A percentile compares a stretch with the other conserved stretches of the same genome.
Evolutionary conservation across 202 grass and related monocot genomes (phyloP).

Genomic region (Cymbopogon flexuosus): DNA sequence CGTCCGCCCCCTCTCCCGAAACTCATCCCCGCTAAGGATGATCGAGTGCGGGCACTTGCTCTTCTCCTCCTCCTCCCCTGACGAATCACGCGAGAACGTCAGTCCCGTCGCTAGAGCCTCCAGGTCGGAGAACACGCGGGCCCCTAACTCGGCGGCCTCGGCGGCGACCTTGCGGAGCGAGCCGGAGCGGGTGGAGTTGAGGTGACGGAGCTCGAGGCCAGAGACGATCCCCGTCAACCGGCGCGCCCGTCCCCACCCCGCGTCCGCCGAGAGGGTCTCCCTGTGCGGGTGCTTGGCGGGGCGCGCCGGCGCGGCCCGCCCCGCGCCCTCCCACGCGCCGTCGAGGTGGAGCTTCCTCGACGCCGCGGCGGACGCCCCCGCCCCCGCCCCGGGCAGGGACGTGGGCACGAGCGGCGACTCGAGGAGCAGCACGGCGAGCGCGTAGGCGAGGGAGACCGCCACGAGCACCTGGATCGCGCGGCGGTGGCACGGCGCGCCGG

Average conservation of each 20-base stretch:
- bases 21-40: conserved; percentile 47
- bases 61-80: conserved; percentile 23
- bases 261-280: conserved; percentile 29
- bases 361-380: not conserved
- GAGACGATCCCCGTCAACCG: conserved; percentile 27
- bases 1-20: conserved; percentile 37
- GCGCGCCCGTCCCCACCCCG: not conserved
- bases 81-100: not conserved
- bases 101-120: not conserved
- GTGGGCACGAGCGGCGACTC: conserved; percentile 54
- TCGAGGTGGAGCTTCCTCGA: conserved; percentile 31
- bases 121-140: conserved; percentile 44
- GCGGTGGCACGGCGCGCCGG: conserved; percentile 30
- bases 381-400: not conserved
- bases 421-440: conserved; percentile 46
- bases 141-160: conserved; percentile 42
- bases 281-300: conserved; percentile 33
- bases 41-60: conserved; percentile 67
- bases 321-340: not conserved
- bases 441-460: conserved; percentile 42
- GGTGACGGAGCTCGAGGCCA: conserved; percentile 45
- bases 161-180: conserved; percentile 49
- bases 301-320: conserved; percentile 24
- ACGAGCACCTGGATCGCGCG: conserved; percentile 51
- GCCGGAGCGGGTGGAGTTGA: conserved; percentile 41